These are phyloP conservation scores for Phalaenopsis equestris DNA, from an alignment of 106 monocot genomes.

Conservation along the genomic window DNA sequence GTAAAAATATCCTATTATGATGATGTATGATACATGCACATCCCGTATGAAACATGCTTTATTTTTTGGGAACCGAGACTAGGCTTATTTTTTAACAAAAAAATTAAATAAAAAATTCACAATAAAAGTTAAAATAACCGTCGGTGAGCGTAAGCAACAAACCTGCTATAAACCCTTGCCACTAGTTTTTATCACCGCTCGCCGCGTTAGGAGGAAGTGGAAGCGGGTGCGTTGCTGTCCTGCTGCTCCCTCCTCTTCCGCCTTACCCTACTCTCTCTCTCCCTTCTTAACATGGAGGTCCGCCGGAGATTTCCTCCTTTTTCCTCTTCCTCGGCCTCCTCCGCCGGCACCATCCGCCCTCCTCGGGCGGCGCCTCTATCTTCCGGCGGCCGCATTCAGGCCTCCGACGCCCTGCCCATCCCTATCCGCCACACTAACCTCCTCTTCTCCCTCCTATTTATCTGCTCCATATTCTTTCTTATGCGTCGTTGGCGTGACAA, in stretches of 20 bases:
- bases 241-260: background rate
- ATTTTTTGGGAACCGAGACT: background rate
- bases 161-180: background rate
- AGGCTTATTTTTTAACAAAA: background rate
- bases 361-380: conserved; percentile 13
- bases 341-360: background rate
- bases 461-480: conserved; percentile 47
- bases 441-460: conserved; percentile 52
- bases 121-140: background rate
- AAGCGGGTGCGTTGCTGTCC: background rate
- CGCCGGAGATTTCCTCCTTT: conserved; percentile 16
- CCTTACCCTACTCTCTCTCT: no score
- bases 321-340: background rate
- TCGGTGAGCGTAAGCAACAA: background rate
- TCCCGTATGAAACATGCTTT: background rate
- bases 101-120: background rate
- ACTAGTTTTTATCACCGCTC: background rate
- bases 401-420: conserved; percentile 63
- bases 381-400: conserved; percentile 17
- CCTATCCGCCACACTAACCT: conserved; percentile 55
- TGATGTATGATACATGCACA: no score
- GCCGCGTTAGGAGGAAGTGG: background rate
- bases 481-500: conserved; percentile 65
- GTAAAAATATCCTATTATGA: no score
- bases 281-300: conserved; percentile 2